Base-by-base conservation (phyloP, 768 basidiomycete genomes). In the Xerocomellus amylosporus region DNA sequence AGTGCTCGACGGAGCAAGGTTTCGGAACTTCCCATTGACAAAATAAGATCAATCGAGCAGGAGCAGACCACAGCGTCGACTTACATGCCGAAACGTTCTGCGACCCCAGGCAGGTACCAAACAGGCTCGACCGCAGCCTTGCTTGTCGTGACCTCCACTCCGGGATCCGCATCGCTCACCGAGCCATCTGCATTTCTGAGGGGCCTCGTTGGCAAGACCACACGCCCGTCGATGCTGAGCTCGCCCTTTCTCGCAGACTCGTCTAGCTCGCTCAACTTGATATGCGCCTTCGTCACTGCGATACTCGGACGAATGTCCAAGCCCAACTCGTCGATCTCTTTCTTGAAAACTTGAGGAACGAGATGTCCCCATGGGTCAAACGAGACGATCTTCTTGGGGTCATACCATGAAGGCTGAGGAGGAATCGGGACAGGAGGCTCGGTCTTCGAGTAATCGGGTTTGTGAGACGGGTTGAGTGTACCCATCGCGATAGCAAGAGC, bases 101-200 rank as follows among this genome's bases (percentile, higher is more conserved):
- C 96, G 2, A 98, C 85, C 12, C 93, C 93, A 41, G 95, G 95
- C 1, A 97, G 74, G 68, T 88, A 92, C 95, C 95, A 98, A 14
- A 98, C 94, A 0, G 95, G 96, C 66, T 98, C 96, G 8, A 98
- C 87, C 0, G 96, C 95, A 0, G 94, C 95, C 74, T 98, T 98
- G 68, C 84, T 86, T n/a, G 88, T 82, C 43, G 75, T 82, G 13
- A 98, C 82, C 75, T 98, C 96, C 17, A 98, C 83, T 7, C 96
- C 95, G 8, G 86, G 83, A 52, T 82, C 78, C 24, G 75, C 80
- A 8, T 74, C 70, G 51, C 79, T 84, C 54, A 65, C 65, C 0
- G 78, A 77, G 13, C 87, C 87, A 63, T 90, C 87, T 19, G 78
- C 77, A 45, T 88, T 88, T 49, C 64, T 74, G 48, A 86, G 63